Evolutionary conservation across 129 eudicot genomes (phyloP).

Genomic region (Heracleum sosnowskyi): DNA sequence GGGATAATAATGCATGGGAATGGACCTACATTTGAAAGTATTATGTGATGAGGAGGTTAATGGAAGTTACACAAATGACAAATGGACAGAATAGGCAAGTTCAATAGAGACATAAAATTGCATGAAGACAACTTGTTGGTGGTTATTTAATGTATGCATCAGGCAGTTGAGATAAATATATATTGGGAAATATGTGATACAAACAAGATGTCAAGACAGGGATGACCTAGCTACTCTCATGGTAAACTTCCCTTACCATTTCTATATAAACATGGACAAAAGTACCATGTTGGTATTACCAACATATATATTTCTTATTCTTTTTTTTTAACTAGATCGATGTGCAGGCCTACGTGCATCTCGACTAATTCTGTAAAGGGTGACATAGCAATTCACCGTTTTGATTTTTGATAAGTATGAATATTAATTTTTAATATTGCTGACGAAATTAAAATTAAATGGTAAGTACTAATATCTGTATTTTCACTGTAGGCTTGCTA

Average conservation of each 20-base stretch:
- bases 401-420: too few relatives aligned
- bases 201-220: neutral
- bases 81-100: slow-evolving; percentile 12
- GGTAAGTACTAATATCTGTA: too few relatives aligned
- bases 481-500: too few relatives aligned
- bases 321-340: too few relatives aligned
- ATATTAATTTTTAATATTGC: too few relatives aligned
- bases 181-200: neutral
- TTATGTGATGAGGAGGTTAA: slow-evolving; percentile 23
- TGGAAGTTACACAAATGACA: slow-evolving; percentile 16
- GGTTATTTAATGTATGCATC: neutral
- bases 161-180: neutral
- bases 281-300: neutral
- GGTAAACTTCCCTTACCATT: neutral
- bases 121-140: slow-evolving; percentile 11
- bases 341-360: too few relatives aligned
- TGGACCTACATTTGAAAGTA: slow-evolving; percentile 19
- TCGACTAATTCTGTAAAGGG: too few relatives aligned
- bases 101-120: neutral
- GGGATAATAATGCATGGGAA: slow-evolving; percentile 14
- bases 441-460: too few relatives aligned
- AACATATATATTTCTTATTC: neutral
- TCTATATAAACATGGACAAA: neutral
- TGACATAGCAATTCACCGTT: too few relatives aligned
- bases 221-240: neutral